phyloP scores from a whole-genome alignment of 495 filamentous ascomycete genomes.

The Neurospora sp. region DNA sequence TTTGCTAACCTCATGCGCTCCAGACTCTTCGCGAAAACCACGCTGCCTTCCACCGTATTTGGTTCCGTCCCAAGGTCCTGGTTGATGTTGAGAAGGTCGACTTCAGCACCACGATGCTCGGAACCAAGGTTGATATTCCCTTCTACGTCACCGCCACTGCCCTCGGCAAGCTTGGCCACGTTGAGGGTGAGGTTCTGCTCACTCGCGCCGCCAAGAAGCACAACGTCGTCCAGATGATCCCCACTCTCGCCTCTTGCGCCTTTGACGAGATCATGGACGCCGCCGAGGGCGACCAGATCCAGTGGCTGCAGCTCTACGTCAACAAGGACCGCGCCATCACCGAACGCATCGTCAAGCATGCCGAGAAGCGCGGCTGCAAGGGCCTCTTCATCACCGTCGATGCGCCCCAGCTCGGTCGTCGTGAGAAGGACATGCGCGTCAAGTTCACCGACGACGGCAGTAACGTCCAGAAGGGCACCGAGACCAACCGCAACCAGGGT shows the following conservation, averaged over 20 bases:
- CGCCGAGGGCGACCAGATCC: constrained; percentile 65
- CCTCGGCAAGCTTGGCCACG: constrained; percentile 81
- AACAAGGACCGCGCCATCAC: constrained; percentile 95
- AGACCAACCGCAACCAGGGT: constrained; percentile 80
- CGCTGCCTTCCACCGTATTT: constrained; percentile 90
- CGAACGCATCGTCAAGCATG: constrained; percentile 79
- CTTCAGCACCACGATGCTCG: constrained; percentile 81
- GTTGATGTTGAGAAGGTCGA: constrained; percentile 83
- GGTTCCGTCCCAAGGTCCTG: constrained; percentile 83
- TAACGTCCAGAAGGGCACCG: constrained; percentile 62
- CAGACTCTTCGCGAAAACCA: constrained; percentile 97
- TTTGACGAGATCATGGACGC: constrained; percentile 97
- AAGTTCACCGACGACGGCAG: constrained; percentile 85
- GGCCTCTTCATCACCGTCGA: constrained; percentile 98
- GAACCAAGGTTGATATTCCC: constrained; percentile 67
- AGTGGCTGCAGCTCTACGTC: constrained; percentile 98
- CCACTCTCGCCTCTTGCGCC: constrained; percentile 92
- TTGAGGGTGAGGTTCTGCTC: constrained; percentile 83
- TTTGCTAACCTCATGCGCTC: background rate
- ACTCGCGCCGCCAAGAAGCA: constrained; percentile 76
- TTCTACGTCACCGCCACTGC: constrained; percentile 93
- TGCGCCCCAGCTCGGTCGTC: constrained; percentile 85
- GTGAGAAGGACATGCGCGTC: constrained; percentile 90
- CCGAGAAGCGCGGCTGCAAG: constrained; percentile 86
- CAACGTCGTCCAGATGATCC: constrained; percentile 92